Evolutionary conservation across 2,329 filamentous ascomycete species (phyloP), one percentile per base, ranked within the genome.

Genomic region (Plenodomus biglobosus): DNA sequence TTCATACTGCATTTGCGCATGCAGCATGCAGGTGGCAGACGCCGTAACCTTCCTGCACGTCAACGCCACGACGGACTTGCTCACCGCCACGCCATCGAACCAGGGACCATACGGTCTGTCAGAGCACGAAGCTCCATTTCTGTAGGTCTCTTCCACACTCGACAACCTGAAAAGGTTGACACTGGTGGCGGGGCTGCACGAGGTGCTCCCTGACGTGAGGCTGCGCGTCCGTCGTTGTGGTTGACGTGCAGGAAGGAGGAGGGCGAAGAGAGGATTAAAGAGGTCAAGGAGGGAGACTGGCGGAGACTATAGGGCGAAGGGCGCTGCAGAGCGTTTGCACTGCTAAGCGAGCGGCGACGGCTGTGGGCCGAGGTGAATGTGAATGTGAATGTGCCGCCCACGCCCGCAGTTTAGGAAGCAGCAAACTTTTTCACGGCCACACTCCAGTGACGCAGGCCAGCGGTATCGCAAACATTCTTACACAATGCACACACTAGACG

Each of bases 141-240:
- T 58, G 58, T 48, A 62, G 62, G 62, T 56, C 40, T 66, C 63
- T 59, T 58, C 57, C 56, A 62, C 60, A 27, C 55, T 32, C 48
- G 47, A 48, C 42, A 40, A 44, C 56, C 61, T 62, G 45, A 64
- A 35, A 64, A 64, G 58, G 55, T 15, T 38, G 49, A 47, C 59
- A 59, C 59, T 52, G 58, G 59, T 61, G 53, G 55, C 48, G 61
- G 61, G 58, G 58, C 38, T 49, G 35, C 56, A 54, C 11, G 15
- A 11, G 46, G 27, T 55, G 53, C 42, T 46, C 58, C 61, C 61
- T 62, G 52, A 40, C 48, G 43, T 49, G 50, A 53, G 52, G 55
- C 46, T 41, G 55, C 46, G 49, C 42, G 37, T 54, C 48, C 42
- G 50, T 44, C 42, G 42, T 46, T 50, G 51, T 46, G 48, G 40